Conservation (phyloP, 176 grass and related monocot genomes). For the Carex cristatella region DNA sequence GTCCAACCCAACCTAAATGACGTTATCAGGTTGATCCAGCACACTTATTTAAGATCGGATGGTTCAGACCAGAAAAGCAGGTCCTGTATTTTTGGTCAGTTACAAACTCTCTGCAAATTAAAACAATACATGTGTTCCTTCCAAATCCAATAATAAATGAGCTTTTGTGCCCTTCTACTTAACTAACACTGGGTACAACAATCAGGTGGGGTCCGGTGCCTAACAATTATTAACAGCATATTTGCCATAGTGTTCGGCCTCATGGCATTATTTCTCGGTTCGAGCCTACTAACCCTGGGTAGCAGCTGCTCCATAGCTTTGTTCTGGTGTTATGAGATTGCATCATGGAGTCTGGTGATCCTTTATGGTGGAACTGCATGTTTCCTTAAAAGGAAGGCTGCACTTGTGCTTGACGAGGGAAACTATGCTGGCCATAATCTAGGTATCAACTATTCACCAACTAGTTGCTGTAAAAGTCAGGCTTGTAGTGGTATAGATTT, state of each 20-base stretch:
- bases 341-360: slow-evolving; percentile 73
- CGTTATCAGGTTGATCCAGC: not conserved
- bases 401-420: slow-evolving; percentile 55
- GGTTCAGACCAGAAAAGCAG: not conserved
- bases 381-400: slow-evolving; percentile 79
- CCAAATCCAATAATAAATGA: not conserved
- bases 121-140: not conserved
- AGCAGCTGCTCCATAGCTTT: slow-evolving; percentile 84
- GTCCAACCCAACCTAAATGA: not conserved
- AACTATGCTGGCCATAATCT: slow-evolving; percentile 51
- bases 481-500: not conserved
- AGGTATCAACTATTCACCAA: slow-evolving; percentile 21
- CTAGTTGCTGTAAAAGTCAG: not conserved
- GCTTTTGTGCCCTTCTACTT: not conserved
- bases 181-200: slow-evolving; percentile 24
- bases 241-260: slow-evolving; percentile 69
- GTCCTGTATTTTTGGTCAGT: not conserved
- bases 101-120: not conserved
- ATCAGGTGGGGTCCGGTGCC: slow-evolving; percentile 80
- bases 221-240: slow-evolving; percentile 70
- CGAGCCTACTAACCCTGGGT: slow-evolving; percentile 59
- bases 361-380: slow-evolving; percentile 71
- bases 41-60: not conserved
- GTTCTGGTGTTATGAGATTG: slow-evolving; percentile 95
- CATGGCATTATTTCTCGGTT: slow-evolving; percentile 88